phyloP scores from a whole-genome alignment of 768 basidiomycete species.

The Punctularia strigosozonata region DNA sequence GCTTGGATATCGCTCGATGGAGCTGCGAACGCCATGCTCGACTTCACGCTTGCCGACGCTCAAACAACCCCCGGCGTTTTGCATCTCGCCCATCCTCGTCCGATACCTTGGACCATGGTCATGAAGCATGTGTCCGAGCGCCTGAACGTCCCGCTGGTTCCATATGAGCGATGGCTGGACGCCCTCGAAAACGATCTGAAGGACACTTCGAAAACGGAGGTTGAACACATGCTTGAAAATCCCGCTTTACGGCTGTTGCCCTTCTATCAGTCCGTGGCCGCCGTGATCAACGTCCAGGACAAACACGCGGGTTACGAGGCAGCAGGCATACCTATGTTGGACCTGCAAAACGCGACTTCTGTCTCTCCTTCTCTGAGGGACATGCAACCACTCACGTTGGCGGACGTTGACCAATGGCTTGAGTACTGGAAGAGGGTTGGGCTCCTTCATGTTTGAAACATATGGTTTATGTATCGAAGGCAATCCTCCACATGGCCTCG shows the following conservation, averaged over 20 bases:
- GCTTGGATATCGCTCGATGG: background rate
- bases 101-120: conserved; percentile 14
- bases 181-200: conserved; percentile 12
- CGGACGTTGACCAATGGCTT: no score
- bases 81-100: conserved; percentile 18
- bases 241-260: conserved; percentile 18
- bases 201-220: conserved; percentile 4
- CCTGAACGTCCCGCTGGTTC: conserved; percentile 18
- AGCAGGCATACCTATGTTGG: conserved; percentile 1
- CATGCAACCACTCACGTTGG: no score
- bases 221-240: conserved; percentile 4
- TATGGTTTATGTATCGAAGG: no score
- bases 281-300: no score
- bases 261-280: no score
- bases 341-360: background rate
- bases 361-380: conserved; percentile 1
- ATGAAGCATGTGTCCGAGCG: conserved; percentile 10
- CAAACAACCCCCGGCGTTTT: background rate
- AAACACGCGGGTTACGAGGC: conserved; percentile 1
- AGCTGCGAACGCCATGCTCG: background rate
- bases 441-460: no score
- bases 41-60: no score
- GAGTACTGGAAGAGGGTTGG: no score
- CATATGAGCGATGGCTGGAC: conserved; percentile 20
- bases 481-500: no score